Base-by-base conservation (phyloP, 2,329 filamentous ascomycete genomes). In the Fusarium anthophilum region DNA sequence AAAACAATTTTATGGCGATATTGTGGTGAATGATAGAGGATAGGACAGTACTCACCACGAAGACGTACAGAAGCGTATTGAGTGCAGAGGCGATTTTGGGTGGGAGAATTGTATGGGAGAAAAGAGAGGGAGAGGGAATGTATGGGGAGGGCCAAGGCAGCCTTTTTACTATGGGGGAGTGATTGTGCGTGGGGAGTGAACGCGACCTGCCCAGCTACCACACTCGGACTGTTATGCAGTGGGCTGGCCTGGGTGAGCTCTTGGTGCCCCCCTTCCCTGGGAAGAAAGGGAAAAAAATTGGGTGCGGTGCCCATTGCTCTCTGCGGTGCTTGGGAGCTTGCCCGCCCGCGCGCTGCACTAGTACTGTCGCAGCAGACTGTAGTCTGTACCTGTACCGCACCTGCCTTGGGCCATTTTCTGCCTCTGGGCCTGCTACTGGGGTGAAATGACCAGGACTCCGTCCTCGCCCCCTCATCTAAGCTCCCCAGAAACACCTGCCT, bases 131-230 rank as follows among this genome's bases (percentile, higher is more conserved):
- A 83, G 84, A 83, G 78, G 84, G 85, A 85, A 82, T 86, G 86
- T 87, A 87, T 86, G 86, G 86, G 84, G 84, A 79, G 81, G 82
- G 83, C 84, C 84, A 83, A 83, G 84, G 84, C 84, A 85, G 85
- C 87, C 87, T 90, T 91, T 90, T 90, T 89, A 90, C 88, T 89
- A 87, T 88, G 88, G 86, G 86, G 83, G 87, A 87, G 86, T 90
- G 88, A 89, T 90, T 90, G 87, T 84, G 73, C 72, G 86, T 80
- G 83, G 80, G 81, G 77, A 78, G 77, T 67, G 76, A 78, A 77
- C 75, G 76, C 75, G 76, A 71, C 76, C 74, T 77, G 69, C 68
- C 74, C 70, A 77, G 71, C 74, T 78, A 75, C 77, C 74, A 78
- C 74, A 78, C 76, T 77, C 59, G 59, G 67, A 73, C 72, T 75